Evolutionary conservation across 2,329 filamentous ascomycete species (phyloP).

Genomic region (Cladosporium sp.): DNA sequence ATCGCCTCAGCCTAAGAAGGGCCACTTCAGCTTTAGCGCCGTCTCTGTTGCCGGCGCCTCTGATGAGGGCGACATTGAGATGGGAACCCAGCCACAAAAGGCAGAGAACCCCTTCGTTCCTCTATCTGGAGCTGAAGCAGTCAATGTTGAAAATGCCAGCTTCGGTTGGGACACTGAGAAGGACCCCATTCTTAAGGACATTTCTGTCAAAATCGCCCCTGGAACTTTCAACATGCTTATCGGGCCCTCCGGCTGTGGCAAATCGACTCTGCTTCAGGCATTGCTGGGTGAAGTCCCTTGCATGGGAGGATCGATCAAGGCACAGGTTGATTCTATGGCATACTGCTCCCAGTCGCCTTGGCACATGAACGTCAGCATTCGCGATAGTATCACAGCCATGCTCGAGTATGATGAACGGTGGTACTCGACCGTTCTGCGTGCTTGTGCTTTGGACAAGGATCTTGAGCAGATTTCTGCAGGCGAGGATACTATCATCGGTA

Average conservation of each 20-base stretch:
- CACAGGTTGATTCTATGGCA: conserved; percentile 29
- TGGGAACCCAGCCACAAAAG: conserved; percentile 18
- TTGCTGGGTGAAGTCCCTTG: conserved; percentile 41
- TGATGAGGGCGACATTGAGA: conserved; percentile 6
- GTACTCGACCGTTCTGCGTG: conserved; percentile 35
- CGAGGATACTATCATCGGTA: conserved; percentile 46
- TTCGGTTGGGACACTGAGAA: conserved; percentile 46
- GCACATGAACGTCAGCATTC: conserved; percentile 34
- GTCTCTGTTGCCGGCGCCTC: background rate
- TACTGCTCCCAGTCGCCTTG: conserved; percentile 36
- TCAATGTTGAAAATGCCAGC: conserved; percentile 24
- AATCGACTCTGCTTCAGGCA: conserved; percentile 46
- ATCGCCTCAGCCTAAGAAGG: background rate
- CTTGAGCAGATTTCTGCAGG: conserved; percentile 37
- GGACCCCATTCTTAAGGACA: conserved; percentile 37
- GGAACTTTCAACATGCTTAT: conserved; percentile 45
- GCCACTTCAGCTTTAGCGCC: background rate
- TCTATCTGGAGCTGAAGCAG: background rate
- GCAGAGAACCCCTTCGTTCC: conserved; percentile 32
- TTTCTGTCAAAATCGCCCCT: conserved; percentile 38
- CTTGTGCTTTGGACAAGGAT: conserved; percentile 35
- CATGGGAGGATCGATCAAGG: conserved; percentile 26
- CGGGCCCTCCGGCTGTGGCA: conserved; percentile 50
- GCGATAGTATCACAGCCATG: conserved; percentile 34
- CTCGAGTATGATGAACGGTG: conserved; percentile 33